Conservation (phyloP, 495 filamentous ascomycete genomes). For the Pyronema omphalodes region DNA sequence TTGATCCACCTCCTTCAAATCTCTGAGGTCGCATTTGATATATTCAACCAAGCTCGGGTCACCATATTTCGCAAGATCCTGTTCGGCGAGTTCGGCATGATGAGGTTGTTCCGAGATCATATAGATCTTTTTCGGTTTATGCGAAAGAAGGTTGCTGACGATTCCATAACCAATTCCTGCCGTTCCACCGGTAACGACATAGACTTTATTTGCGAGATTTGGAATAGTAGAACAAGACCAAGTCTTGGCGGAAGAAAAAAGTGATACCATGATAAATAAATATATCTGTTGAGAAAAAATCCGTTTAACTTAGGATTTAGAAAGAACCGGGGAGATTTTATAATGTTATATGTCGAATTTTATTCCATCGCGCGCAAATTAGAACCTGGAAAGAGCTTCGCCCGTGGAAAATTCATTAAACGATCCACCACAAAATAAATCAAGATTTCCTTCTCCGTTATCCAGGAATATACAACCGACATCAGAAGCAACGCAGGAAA, state of each 20-base stretch:
- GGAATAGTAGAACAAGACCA: constrained; percentile 11
- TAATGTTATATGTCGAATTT: too few species aligned
- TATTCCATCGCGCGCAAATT: too few species aligned
- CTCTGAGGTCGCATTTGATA: constrained; percentile 28
- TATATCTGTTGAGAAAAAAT: too few species aligned
- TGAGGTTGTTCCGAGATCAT: constrained; percentile 32
- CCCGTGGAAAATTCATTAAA: too few species aligned
- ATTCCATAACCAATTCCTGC: constrained; percentile 26
- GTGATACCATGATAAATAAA: constrained; percentile 4
- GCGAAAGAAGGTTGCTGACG: constrained; percentile 34
- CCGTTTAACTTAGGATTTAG: too few species aligned
- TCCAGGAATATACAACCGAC: too few species aligned
- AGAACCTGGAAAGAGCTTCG: too few species aligned
- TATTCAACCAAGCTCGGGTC: constrained; percentile 29
- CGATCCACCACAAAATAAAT: too few species aligned
- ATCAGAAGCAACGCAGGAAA: too few species aligned
- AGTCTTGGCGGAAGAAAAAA: constrained; percentile 9
- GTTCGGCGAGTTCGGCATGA: constrained; percentile 27
- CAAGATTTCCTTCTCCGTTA: too few species aligned
- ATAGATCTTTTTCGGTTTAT: constrained; percentile 31
- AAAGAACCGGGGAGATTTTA: too few species aligned
- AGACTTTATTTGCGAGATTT: constrained; percentile 9
- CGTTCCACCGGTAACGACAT: constrained; percentile 14
- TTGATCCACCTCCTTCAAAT: constrained; percentile 27
- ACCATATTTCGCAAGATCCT: constrained; percentile 28